A percentile compares a stretch with the other conserved stretches of the same genome.
Conservation (phyloP, 1,284 basidiomycete genomes). For the Microbotryum violaceum region DNA sequence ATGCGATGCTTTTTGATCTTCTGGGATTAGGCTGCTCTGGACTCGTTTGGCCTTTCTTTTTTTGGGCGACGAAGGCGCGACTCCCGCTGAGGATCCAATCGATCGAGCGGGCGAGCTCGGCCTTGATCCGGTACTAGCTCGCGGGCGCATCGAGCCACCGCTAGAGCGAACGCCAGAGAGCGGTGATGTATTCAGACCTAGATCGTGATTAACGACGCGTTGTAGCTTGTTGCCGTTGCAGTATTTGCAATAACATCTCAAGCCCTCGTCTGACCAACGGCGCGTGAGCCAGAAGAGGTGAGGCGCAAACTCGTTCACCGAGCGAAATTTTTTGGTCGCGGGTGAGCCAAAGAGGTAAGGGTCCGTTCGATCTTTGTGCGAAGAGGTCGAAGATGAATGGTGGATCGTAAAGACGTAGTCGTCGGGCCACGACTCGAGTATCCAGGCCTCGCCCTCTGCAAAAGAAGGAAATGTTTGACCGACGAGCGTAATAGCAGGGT, state of each 20-base stretch:
- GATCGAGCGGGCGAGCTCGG: constrained; percentile 31
- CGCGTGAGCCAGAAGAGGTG: constrained; percentile 68
- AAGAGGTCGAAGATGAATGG: constrained; percentile 46
- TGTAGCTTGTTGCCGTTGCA: constrained; percentile 54
- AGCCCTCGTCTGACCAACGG: constrained; percentile 47
- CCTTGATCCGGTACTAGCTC: constrained; percentile 36
- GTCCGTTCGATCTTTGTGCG: constrained; percentile 55
- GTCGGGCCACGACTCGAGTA: constrained; percentile 56
- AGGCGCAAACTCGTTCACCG: constrained; percentile 67
- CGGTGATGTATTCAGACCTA: constrained; percentile 42
- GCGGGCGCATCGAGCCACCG: too few species aligned
- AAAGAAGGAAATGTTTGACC: too few species aligned
- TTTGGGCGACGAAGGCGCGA: too few species aligned
- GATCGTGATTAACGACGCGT: constrained; percentile 55
- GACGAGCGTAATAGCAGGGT: too few species aligned
- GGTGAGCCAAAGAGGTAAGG: constrained; percentile 59
- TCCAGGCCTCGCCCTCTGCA: constrained; percentile 48
- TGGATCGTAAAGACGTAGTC: constrained; percentile 67
- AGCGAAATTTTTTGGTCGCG: constrained; percentile 55
- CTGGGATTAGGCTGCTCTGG: too few species aligned
- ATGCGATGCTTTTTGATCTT: too few species aligned
- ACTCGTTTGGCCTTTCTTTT: too few species aligned
- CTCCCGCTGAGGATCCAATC: too few species aligned
- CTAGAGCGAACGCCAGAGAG: too few species aligned
- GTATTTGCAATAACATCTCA: constrained; percentile 66